Percentiles rank a stretch among this genome's conserved stretches.
Conservation (phyloP, 2,329 filamentous ascomycete genomes). For the Madurella mycetomatis region DNA sequence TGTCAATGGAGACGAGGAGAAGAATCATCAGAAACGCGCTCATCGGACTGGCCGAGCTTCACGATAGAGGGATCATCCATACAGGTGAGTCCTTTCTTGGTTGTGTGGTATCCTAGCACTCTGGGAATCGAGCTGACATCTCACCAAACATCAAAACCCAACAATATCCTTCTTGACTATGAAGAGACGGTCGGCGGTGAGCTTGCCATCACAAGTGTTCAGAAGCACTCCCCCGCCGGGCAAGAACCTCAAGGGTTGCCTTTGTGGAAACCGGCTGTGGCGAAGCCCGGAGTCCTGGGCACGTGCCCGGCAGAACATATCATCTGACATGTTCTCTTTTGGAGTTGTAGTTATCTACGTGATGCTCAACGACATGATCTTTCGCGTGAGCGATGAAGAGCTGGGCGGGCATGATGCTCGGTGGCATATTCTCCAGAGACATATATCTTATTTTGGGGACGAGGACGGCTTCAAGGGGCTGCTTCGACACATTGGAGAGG, state of each 20-base stretch:
- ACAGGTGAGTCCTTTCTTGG: conserved; percentile 19
- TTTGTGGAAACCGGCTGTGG: conserved; percentile 33
- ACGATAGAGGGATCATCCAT: conserved; percentile 32
- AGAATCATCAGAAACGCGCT: conserved; percentile 11
- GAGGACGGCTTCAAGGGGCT: conserved; percentile 11
- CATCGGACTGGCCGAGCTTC: conserved; percentile 31
- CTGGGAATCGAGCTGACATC: too few relatives aligned
- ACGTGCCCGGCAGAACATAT: conserved; percentile 27
- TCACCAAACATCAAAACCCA: too few relatives aligned
- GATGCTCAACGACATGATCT: conserved; percentile 26
- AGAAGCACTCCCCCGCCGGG: too few relatives aligned
- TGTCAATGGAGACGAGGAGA: conserved; percentile 4
- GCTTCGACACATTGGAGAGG: conserved; percentile 11
- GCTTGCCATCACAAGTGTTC: too few relatives aligned
- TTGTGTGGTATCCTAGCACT: too few relatives aligned
- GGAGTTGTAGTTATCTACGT: conserved; percentile 32
- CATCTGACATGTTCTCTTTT: conserved; percentile 35
- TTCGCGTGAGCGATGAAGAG: conserved; percentile 23
- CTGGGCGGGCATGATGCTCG: conserved; percentile 25
- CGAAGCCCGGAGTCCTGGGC: conserved; percentile 34
- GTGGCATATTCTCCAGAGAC: conserved; percentile 17
- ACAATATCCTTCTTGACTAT: too few relatives aligned
- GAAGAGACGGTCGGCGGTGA: too few relatives aligned
- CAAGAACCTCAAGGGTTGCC: too few relatives aligned
- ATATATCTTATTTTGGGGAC: conserved; percentile 17